Evolutionary conservation across 768 basidiomycete genomes (phyloP).

Genomic region (Leccinum longicurvipes): DNA sequence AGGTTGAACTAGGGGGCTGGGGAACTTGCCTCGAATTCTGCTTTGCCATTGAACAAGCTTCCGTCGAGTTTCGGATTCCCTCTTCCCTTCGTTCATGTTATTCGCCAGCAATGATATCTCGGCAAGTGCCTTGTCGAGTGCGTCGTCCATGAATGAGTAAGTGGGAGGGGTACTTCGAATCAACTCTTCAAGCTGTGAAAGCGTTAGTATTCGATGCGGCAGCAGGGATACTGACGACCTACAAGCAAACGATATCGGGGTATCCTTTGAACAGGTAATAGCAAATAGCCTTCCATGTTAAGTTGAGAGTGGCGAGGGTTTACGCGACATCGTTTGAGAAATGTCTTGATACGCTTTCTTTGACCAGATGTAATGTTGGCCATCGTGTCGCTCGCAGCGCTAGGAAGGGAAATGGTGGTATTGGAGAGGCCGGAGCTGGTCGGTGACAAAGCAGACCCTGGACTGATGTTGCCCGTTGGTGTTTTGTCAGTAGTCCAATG

Average conservation of each 20-base stretch:
- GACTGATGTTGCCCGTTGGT: constrained; percentile 35
- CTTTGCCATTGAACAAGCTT: constrained; percentile 90
- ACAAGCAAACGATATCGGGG: constrained; percentile 95
- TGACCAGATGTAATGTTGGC: constrained; percentile 73
- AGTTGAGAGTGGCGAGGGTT: constrained; percentile 92
- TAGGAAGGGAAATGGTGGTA: constrained; percentile 49
- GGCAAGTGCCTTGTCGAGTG: constrained; percentile 77
- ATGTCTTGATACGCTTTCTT: constrained; percentile 82
- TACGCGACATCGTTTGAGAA: constrained; percentile 85
- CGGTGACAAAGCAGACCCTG: constrained; percentile 43
- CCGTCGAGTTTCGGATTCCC: constrained; percentile 88
- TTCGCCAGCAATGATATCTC: constrained; percentile 88
- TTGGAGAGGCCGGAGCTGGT: constrained; percentile 56
- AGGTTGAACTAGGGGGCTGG: constrained; percentile 96
- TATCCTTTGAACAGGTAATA: constrained; percentile 94
- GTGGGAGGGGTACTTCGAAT: constrained; percentile 80
- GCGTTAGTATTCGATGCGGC: not conserved
- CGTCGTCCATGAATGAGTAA: constrained; percentile 72
- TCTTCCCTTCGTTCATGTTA: constrained; percentile 98
- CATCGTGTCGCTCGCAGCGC: constrained; percentile 39
- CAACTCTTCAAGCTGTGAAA: constrained; percentile 71
- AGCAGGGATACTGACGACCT: constrained; percentile 30
- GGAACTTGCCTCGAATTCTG: constrained; percentile 87
- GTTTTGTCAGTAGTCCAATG: constrained; percentile 72
- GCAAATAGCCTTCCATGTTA: constrained; percentile 88